These are phyloP conservation scores for Marchantia paleacea DNA, from an alignment of 225 moss, liverwort and hornwort species.

Conservation along the genomic window DNA sequence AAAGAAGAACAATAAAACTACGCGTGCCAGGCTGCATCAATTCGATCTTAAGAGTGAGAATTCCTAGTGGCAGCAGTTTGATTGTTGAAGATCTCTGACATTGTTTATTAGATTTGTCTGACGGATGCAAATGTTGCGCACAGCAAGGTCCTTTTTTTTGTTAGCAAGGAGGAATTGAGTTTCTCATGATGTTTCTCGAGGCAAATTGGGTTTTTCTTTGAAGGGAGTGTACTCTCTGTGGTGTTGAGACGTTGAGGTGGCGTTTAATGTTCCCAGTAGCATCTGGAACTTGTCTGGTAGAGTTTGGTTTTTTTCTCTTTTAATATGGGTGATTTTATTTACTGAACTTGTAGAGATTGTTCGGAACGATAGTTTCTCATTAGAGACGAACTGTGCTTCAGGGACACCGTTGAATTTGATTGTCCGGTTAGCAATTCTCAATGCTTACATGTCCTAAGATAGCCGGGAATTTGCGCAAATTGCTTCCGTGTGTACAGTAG, in stretches of 20 bases:
- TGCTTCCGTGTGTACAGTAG: not conserved
- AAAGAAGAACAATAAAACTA: conserved; percentile 17
- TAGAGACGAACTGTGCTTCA: not conserved
- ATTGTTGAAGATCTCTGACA: not conserved
- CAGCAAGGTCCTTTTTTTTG: not conserved
- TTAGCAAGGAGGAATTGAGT: not conserved
- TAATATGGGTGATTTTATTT: too few species aligned
- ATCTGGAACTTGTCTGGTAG: too few species aligned
- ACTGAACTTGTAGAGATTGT: too few species aligned
- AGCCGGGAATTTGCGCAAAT: not conserved
- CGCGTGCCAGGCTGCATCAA: conserved; percentile 5
- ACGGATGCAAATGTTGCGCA: not conserved
- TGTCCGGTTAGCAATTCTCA: not conserved
- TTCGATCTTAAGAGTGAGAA: conserved; percentile 21
- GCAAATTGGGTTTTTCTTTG: not conserved
- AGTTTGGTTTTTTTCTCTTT: too few species aligned
- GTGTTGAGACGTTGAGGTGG: not conserved
- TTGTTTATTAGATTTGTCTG: not conserved
- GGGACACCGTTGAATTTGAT: not conserved
- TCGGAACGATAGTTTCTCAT: too few species aligned
- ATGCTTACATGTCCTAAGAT: not conserved
- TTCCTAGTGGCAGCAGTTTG: not conserved
- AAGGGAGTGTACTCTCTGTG: not conserved
- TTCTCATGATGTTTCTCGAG: not conserved
- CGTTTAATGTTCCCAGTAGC: too few species aligned